Percentiles rank a stretch among this genome's conserved stretches.
Evolutionary conservation across 441 rosid genomes (phyloP).

Genomic region (Adansonia madagascariensis): DNA sequence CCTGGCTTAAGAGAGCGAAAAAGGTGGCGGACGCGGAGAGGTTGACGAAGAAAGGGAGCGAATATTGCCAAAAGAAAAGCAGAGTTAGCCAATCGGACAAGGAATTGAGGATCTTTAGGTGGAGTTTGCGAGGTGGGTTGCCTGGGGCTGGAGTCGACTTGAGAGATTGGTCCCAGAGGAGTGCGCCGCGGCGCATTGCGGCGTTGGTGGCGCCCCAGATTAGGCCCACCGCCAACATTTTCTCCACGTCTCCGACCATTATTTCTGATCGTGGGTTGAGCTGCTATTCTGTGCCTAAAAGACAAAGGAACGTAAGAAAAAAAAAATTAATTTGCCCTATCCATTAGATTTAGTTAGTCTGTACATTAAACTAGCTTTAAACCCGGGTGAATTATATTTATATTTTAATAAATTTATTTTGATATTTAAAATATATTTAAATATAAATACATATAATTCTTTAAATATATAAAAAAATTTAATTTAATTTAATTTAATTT

Average conservation of each 20-base stretch:
- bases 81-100: conserved; percentile 59
- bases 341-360: too few relatives aligned
- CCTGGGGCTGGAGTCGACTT: conserved; percentile 33
- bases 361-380: too few relatives aligned
- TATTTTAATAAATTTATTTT: too few relatives aligned
- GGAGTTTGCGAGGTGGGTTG: conserved; percentile 35
- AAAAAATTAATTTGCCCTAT: neutral
- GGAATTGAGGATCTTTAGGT: conserved; percentile 42
- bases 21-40: conserved; percentile 92
- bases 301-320: neutral
- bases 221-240: conserved; percentile 83
- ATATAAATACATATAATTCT: too few relatives aligned
- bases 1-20: conserved; percentile 67
- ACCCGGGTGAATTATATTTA: too few relatives aligned
- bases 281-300: too few relatives aligned
- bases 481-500: too few relatives aligned
- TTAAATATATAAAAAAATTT: too few relatives aligned
- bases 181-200: conserved; percentile 78
- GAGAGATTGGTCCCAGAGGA: conserved; percentile 67
- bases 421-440: too few relatives aligned
- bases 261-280: neutral
- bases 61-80: conserved; percentile 84
- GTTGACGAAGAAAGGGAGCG: conserved; percentile 77
- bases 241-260: conserved; percentile 67
- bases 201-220: conserved; percentile 97